Evolutionary conservation across 129 eudicot genomes (phyloP), one percentile per base, ranked within the genome.

Genomic region (Pseudognaphalium luteoalbum): DNA sequence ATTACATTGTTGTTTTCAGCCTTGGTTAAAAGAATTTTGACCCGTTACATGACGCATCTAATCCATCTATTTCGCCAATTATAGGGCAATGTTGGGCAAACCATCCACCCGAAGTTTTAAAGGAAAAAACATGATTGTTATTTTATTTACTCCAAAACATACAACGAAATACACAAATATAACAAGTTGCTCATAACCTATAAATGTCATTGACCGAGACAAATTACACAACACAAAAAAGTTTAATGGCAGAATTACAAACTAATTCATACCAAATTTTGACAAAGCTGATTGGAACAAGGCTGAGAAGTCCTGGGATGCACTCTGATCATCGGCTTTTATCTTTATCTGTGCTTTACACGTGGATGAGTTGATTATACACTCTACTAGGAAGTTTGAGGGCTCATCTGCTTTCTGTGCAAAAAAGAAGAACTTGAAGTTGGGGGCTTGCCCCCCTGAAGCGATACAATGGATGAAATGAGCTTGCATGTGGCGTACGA

Each of bases 391-490:
- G 77, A 87, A 94, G 71, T 81, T 81, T 28, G 96, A 91, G 4
- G 57, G 34, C 34, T 89, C 52, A 28, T 83, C 87, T 77, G 83
- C 90, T 70, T 91, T 91, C 59, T 94, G 98, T 68, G 93, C 98
- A 68, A 83, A 88, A 88, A 94, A 94, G 90, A 91, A 94, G 81
- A 91, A 87, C 86, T 94, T 94, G 81, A 91, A 94, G 75, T 88
- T 91, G 0, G 97, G 97, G 58, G 98, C 62, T 75, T 94, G 96
- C 66, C 98, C 96, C 0, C 97, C 97, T 7, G 98, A 94, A 16
- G 98, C 98, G 21, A 94, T 91, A 81, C 98, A 94, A 63, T 91
- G 88, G 66, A 94, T 91, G 78, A 83, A 81, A 76, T 94, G 86
- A 68, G 65, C 69, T 81, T 91, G 97, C 97, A 94, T 89, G 85